Percentiles rank a stretch among this genome's conserved stretches.
Conservation (phyloP, 2,329 filamentous ascomycete species). For the Colletotrichum sp. region DNA sequence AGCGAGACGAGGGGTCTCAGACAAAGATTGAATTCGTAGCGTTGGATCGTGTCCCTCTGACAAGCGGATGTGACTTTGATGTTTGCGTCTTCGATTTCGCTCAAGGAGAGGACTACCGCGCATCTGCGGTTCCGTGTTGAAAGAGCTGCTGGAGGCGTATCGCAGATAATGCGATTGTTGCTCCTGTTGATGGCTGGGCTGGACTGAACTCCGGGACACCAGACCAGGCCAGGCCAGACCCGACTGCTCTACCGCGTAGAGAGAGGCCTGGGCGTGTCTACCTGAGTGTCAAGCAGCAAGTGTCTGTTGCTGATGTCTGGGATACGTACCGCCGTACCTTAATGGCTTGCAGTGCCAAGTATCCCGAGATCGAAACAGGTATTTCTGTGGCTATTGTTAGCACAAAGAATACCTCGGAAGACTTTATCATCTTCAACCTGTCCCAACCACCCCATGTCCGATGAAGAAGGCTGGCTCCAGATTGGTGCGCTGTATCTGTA, state of each 20-base stretch:
- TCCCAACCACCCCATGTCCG: constrained; percentile 1
- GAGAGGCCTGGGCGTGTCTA: neutral
- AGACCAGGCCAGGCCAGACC: neutral
- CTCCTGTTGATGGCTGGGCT: neutral
- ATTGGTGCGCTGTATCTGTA: constrained; percentile 13
- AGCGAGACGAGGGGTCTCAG: constrained; percentile 8
- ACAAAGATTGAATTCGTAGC: constrained; percentile 6
- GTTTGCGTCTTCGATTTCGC: constrained; percentile 1
- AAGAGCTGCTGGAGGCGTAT: neutral
- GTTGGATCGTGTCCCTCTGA: neutral
- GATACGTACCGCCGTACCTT: neutral
- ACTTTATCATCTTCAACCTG: neutral
- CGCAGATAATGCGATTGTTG: neutral
- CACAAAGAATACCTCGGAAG: neutral
- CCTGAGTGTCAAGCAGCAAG: neutral
- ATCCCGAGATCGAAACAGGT: neutral
- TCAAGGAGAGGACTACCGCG: neutral
- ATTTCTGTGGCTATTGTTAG: neutral
- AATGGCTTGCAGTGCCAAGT: neutral
- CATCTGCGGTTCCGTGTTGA: neutral
- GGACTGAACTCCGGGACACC: constrained; percentile 6
- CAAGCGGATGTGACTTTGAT: constrained; percentile 5
- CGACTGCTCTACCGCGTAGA: neutral
- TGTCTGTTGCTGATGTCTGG: neutral
- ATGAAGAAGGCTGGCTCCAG: constrained; percentile 1